Evolutionary conservation across 495 filamentous ascomycete genomes (phyloP).

Genomic region (Hyaloscypha variabilis): DNA sequence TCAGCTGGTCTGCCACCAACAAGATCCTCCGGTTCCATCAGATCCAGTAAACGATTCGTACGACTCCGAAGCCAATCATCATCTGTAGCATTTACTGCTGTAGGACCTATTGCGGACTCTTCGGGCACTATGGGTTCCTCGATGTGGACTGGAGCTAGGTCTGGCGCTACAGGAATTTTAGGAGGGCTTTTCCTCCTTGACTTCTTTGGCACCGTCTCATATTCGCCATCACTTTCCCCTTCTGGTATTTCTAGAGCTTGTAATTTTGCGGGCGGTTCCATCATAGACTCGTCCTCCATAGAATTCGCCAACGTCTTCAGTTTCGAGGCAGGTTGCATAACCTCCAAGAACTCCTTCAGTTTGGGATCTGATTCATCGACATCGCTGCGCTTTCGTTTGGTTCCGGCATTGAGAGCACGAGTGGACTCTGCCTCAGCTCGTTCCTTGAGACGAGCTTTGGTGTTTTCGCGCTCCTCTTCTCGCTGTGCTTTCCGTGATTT

Average conservation of each 20-base stretch:
- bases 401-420: slow-evolving; percentile 27
- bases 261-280: slow-evolving; percentile 49
- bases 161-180: slow-evolving; percentile 4
- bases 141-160: background rate
- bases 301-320: slow-evolving; percentile 60
- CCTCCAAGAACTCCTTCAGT: slow-evolving; percentile 82
- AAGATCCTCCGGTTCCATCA: slow-evolving; percentile 64
- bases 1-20: slow-evolving; percentile 4
- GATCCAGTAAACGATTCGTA: slow-evolving; percentile 86
- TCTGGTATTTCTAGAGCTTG: slow-evolving; percentile 40
- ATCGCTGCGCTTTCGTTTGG: slow-evolving; percentile 56
- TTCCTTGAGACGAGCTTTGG: slow-evolving; percentile 22
- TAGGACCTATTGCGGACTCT: slow-evolving; percentile 5
- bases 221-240: slow-evolving; percentile 65
- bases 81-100: slow-evolving; percentile 58
- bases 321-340: slow-evolving; percentile 74
- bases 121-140: background rate
- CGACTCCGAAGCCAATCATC: slow-evolving; percentile 91
- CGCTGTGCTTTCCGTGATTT: slow-evolving; percentile 32
- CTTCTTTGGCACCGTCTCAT: slow-evolving; percentile 59
- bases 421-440: slow-evolving; percentile 27
- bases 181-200: slow-evolving; percentile 31
- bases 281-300: slow-evolving; percentile 52
- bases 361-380: slow-evolving; percentile 67
- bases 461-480: slow-evolving; percentile 30